Conservation (phyloP, 176 grass and related monocot species). For the Carex parvula region DNA sequence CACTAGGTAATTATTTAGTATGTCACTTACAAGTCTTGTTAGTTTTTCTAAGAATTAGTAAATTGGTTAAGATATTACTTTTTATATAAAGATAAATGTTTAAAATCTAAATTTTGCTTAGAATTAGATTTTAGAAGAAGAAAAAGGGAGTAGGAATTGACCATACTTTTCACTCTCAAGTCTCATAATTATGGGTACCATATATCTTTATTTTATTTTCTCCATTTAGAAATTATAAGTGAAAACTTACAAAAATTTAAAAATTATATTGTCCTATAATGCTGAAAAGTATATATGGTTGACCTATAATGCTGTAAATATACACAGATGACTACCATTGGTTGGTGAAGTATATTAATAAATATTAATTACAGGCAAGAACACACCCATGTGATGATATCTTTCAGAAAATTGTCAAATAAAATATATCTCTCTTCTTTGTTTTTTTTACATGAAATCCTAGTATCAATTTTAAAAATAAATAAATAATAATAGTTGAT, state of each 20-base stretch:
- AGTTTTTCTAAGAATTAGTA: not conserved
- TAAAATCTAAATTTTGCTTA: too few relatives aligned
- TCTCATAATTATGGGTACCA: too few relatives aligned
- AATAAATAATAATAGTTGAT: not conserved
- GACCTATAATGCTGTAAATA: not conserved
- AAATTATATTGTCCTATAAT: not conserved
- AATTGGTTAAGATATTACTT: not conserved
- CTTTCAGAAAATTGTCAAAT: not conserved
- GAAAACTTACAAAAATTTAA: not conserved
- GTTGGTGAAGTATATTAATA: not conserved
- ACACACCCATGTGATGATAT: not conserved
- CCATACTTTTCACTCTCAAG: too few relatives aligned
- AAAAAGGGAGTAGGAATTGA: too few relatives aligned
- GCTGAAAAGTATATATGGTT: not conserved
- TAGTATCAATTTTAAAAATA: not conserved
- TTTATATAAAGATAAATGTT: too few relatives aligned
- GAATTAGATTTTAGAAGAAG: too few relatives aligned
- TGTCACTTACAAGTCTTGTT: not conserved
- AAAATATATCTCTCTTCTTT: not conserved
- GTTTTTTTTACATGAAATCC: not conserved
- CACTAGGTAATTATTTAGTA: not conserved
- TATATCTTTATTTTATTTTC: too few relatives aligned
- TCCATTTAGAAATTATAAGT: not conserved
- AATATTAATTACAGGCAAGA: not conserved
- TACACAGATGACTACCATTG: not conserved